phyloP scores from a whole-genome alignment of 2,329 filamentous ascomycete genomes.

The Calonectria leucothoes region DNA sequence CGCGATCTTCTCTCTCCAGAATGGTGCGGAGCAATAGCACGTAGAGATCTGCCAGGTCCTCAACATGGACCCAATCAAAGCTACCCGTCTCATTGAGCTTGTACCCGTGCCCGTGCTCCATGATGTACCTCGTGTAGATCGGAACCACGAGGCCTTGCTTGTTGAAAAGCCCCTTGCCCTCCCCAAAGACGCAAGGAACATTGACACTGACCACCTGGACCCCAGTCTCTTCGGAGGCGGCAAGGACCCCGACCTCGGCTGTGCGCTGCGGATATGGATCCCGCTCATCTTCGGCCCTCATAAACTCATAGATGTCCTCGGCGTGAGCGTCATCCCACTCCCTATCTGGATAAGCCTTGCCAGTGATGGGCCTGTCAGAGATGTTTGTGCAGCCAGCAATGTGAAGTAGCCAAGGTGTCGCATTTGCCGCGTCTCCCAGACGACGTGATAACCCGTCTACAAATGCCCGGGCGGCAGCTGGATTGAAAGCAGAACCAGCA shows the following conservation, averaged over 20 bases:
- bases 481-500: constrained; percentile 7
- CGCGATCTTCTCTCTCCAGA: constrained; percentile 11
- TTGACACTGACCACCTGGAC: constrained; percentile 14
- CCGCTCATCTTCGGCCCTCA: constrained; percentile 5
- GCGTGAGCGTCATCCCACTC: constrained; percentile 10
- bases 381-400: constrained; percentile 15
- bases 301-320: constrained; percentile 7
- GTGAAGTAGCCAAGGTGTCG: constrained; percentile 7
- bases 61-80: constrained; percentile 15
- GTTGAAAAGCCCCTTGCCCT: constrained; percentile 15
- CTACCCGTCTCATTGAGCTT: constrained; percentile 18
- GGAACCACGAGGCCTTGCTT: constrained; percentile 10
- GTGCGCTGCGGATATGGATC: constrained; percentile 11
- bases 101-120: constrained; percentile 13
- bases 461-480: constrained; percentile 6
- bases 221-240: constrained; percentile 5
- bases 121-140: background rate
- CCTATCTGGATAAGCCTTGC: background rate
- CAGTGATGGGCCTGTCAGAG: background rate
- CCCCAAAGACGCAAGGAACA: constrained; percentile 4
- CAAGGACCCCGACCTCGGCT: constrained; percentile 4
- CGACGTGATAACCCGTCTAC: constrained; percentile 12
- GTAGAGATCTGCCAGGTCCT: constrained; percentile 20
- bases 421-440: background rate
- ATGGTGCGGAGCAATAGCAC: constrained; percentile 3